These are phyloP conservation scores for Tothia fuscella DNA, from an alignment of 2,329 filamentous ascomycete genomes.

Conservation along the genomic window DNA sequence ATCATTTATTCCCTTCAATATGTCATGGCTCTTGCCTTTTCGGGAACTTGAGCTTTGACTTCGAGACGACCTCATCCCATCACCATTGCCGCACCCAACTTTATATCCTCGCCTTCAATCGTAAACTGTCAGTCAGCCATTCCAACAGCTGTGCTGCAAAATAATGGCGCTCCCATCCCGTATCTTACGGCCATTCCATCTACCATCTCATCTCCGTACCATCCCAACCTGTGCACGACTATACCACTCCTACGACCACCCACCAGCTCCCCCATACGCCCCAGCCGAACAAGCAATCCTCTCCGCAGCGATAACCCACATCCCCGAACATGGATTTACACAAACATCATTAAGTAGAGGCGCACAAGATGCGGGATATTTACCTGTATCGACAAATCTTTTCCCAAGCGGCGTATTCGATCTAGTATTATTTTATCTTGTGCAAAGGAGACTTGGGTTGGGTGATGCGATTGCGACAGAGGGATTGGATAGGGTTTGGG, in stretches of 20 bases:
- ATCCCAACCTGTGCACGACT: background rate
- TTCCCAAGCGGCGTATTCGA: conserved; percentile 71
- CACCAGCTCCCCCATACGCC: conserved; percentile 51
- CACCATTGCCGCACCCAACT: too few species aligned
- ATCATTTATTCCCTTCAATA: too few species aligned
- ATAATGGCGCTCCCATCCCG: conserved; percentile 1
- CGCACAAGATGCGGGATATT: conserved; percentile 72
- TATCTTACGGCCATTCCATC: background rate
- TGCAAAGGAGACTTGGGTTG: conserved; percentile 52
- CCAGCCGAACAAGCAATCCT: conserved; percentile 61
- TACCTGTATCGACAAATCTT: conserved; percentile 68
- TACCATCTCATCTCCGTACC: background rate
- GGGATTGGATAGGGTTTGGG: conserved; percentile 23
- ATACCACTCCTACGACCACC: conserved; percentile 68
- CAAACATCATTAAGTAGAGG: conserved; percentile 60
- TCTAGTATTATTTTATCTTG: conserved; percentile 67
- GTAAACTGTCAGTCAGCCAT: too few species aligned
- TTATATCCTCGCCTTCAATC: too few species aligned
- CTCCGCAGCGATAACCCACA: conserved; percentile 63
- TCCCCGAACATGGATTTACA: conserved; percentile 76
- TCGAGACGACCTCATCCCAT: too few species aligned
- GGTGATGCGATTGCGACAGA: conserved; percentile 24
- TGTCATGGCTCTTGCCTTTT: too few species aligned
- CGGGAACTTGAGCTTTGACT: too few species aligned
- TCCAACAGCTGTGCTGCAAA: too few species aligned